A percentile compares a stretch with the other conserved stretches of the same genome.
phyloP scores from a whole-genome alignment of 805 yeast genomes.

The Kluyveromyces nonfermentans region DNA sequence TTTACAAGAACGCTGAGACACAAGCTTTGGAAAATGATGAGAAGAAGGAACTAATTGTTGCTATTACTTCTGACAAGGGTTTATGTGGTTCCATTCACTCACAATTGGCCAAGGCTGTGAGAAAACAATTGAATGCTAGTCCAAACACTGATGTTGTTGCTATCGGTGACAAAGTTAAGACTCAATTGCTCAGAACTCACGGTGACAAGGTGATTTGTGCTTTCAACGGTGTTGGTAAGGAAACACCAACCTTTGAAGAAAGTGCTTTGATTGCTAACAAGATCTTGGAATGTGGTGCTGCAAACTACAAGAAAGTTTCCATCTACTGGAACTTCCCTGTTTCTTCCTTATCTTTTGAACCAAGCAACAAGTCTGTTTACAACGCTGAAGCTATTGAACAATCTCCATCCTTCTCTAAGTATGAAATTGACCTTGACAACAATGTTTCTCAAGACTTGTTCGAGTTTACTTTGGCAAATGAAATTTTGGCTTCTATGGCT shows the following conservation, averaged over 20 bases:
- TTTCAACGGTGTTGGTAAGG: conserved; percentile 90
- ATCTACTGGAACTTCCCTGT: conserved; percentile 81
- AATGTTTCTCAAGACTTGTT: conserved; percentile 62
- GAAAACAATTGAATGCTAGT: conserved; percentile 50
- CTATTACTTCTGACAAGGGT: conserved; percentile 94
- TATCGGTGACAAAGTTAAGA: conserved; percentile 90
- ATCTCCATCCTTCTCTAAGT: conserved; percentile 79
- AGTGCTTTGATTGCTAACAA: conserved; percentile 84
- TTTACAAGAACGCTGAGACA: conserved; percentile 76
- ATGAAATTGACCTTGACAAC: conserved; percentile 66
- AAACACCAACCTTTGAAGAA: conserved; percentile 89
- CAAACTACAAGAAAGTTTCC: conserved; percentile 60
- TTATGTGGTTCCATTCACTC: conserved; percentile 98
- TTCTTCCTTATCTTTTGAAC: conserved; percentile 85
- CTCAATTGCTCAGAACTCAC: conserved; percentile 79
- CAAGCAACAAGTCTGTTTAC: conserved; percentile 58
- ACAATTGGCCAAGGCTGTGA: conserved; percentile 83
- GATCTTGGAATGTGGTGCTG: conserved; percentile 46
- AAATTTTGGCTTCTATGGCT: conserved; percentile 83
- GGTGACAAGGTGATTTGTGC: conserved; percentile 59
- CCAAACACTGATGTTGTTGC: conserved; percentile 73
- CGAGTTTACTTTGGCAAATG: conserved; percentile 85
- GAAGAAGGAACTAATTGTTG: conserved; percentile 70
- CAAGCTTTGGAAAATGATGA: conserved; percentile 39
- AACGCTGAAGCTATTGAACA: conserved; percentile 62